A percentile compares a stretch with the other conserved stretches of the same genome.
phyloP scores from a whole-genome alignment of 1,284 basidiomycete species.

The Chalciporus sp. region DNA sequence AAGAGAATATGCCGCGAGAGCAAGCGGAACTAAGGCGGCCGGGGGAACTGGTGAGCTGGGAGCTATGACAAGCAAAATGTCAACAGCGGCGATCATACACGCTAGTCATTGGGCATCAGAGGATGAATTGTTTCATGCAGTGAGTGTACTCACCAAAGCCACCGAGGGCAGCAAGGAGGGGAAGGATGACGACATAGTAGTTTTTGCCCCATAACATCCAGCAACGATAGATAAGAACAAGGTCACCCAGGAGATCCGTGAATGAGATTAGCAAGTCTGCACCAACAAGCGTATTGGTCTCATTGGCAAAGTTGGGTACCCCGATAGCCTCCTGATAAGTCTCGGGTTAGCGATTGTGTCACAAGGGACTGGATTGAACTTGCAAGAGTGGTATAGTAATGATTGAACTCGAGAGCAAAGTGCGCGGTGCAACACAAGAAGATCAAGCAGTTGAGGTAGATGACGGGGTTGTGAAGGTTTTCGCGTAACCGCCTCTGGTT shows the following conservation, averaged over 20 bases:
- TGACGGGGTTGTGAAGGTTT: constrained; percentile 23
- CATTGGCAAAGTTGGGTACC: constrained; percentile 30
- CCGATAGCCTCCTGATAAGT: constrained; percentile 21
- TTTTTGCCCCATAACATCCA: constrained; percentile 40
- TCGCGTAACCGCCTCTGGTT: constrained; percentile 6
- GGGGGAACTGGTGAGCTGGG: constrained; percentile 34
- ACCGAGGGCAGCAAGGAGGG: constrained; percentile 34
- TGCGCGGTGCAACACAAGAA: constrained; percentile 39
- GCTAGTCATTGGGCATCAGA: constrained; percentile 19
- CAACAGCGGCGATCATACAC: constrained; percentile 27
- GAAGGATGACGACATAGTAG: constrained; percentile 34
- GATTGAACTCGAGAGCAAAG: constrained; percentile 41
- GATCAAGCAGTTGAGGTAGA: constrained; percentile 31
- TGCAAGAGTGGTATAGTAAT: constrained; percentile 38
- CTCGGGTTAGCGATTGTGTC: neutral
- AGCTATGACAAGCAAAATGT: constrained; percentile 24
- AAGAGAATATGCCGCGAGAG: constrained; percentile 36
- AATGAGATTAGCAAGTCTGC: constrained; percentile 40
- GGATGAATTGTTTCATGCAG: neutral
- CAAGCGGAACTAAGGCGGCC: constrained; percentile 31
- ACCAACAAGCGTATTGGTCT: constrained; percentile 33
- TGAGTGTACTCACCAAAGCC: constrained; percentile 33
- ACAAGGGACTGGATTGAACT: constrained; percentile 7
- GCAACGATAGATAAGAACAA: constrained; percentile 42
- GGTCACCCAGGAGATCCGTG: constrained; percentile 40